Conservation (phyloP, 768 basidiomycete species). For the Suillus occidentalis region DNA sequence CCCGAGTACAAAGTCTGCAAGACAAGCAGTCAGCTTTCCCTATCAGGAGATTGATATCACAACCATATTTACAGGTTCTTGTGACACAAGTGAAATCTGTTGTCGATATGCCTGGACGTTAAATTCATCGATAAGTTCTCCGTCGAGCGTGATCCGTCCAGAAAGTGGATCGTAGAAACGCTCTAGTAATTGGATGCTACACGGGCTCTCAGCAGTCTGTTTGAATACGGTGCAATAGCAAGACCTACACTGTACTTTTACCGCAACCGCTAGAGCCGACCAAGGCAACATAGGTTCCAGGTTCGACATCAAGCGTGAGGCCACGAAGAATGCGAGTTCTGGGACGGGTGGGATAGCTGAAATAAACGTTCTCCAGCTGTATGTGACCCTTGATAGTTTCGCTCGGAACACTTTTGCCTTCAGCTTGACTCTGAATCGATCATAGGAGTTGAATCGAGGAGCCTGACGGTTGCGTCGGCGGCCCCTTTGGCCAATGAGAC, state of each 20-base stretch:
- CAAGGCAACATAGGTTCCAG: conserved; percentile 78
- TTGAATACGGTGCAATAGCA: not conserved
- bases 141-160: conserved; percentile 73
- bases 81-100: conserved; percentile 87
- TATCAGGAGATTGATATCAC: conserved; percentile 10
- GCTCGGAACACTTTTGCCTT: conserved; percentile 53
- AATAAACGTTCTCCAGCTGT: conserved; percentile 76
- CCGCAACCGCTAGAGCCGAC: conserved; percentile 82
- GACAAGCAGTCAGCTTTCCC: not conserved
- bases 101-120: conserved; percentile 88
- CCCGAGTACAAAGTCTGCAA: conserved; percentile 78
- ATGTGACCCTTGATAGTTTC: conserved; percentile 58
- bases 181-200: conserved; percentile 76
- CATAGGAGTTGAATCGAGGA: conserved; percentile 72
- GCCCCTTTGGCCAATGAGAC: conserved; percentile 82
- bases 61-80: conserved; percentile 56
- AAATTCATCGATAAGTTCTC: conserved; percentile 68
- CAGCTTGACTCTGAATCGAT: conserved; percentile 78
- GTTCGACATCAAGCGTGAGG: conserved; percentile 67
- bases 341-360: conserved; percentile 89
- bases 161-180: conserved; percentile 84
- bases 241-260: conserved; percentile 73
- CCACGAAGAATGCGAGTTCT: conserved; percentile 80
- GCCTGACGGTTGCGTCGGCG: conserved; percentile 68
- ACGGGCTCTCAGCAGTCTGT: conserved; percentile 5